These are phyloP conservation scores for Panicum virgatum DNA, from an alignment of 202 grass and related monocot genomes.

Conservation along the genomic window DNA sequence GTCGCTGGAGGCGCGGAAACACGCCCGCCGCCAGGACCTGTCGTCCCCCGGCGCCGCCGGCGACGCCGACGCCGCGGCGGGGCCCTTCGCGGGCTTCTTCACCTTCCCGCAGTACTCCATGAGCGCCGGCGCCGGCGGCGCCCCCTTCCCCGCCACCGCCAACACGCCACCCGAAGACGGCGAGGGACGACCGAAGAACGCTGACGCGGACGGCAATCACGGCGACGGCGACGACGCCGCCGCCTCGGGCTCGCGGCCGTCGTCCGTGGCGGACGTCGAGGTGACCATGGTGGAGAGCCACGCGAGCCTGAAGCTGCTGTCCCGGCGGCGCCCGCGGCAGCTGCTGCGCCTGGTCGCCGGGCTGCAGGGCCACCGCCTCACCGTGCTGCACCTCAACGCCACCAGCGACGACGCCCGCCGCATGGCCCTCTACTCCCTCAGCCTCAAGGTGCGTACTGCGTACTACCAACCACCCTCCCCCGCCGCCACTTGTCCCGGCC, in stretches of 20 bases:
- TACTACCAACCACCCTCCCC: too few relatives aligned
- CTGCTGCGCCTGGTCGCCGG: constrained; percentile 55
- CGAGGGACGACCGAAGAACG: background rate
- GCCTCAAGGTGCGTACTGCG: constrained; percentile 78
- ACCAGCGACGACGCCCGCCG: constrained; percentile 37
- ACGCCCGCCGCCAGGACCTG: background rate
- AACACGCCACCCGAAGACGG: background rate
- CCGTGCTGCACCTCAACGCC: constrained; percentile 70
- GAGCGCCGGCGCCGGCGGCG: background rate
- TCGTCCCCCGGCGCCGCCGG: background rate
- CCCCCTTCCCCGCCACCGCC: background rate
- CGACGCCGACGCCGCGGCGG: background rate
- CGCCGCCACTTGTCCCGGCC: background rate
- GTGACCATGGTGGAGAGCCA: constrained; percentile 83
- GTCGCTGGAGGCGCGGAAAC: constrained; percentile 54
- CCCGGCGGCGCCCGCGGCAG: constrained; percentile 53
- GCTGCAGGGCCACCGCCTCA: constrained; percentile 58
- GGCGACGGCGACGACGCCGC: too few relatives aligned
- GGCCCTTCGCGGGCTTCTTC: constrained; percentile 60
- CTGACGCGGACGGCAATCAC: background rate
- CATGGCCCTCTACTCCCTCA: constrained; percentile 70
- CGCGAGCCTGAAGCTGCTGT: constrained; percentile 66
- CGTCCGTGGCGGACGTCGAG: constrained; percentile 63
- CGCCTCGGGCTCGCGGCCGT: constrained; percentile 34
- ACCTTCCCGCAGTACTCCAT: constrained; percentile 79